These are phyloP conservation scores for Candida sp. DNA, from an alignment of 1,139 yeast genomes.

Conservation along the genomic window DNA sequence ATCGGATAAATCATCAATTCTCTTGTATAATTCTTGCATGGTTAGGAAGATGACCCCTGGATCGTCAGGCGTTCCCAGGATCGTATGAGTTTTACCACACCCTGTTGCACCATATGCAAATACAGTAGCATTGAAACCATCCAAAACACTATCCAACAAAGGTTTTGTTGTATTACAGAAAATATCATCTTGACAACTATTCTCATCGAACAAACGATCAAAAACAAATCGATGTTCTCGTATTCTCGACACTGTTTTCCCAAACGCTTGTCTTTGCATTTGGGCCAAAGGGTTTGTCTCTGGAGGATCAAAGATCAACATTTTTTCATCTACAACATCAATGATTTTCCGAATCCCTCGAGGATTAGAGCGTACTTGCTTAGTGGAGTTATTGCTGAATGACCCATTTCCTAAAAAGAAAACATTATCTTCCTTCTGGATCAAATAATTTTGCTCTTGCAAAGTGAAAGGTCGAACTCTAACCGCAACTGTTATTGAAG, in stretches of 20 bases:
- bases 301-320: slow-evolving; percentile 89
- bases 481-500: slow-evolving; percentile 76
- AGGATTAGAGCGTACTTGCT: slow-evolving; percentile 22
- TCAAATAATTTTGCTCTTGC: slow-evolving; percentile 47
- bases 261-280: slow-evolving; percentile 59
- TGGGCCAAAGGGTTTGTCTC: slow-evolving; percentile 64
- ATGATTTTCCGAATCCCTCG: slow-evolving; percentile 68
- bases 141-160: slow-evolving; percentile 68
- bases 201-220: slow-evolving; percentile 71
- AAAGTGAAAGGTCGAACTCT: slow-evolving; percentile 83
- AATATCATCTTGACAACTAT: slow-evolving; percentile 63
- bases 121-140: slow-evolving; percentile 86
- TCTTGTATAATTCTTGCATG: slow-evolving; percentile 68
- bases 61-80: slow-evolving; percentile 65
- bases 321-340: slow-evolving; percentile 81
- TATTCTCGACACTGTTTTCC: slow-evolving; percentile 46
- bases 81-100: slow-evolving; percentile 96
- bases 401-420: slow-evolving; percentile 61
- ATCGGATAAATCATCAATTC: slow-evolving; percentile 54
- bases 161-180: slow-evolving; percentile 68
- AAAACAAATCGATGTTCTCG: slow-evolving; percentile 81
- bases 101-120: slow-evolving; percentile 94
- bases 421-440: slow-evolving; percentile 29
- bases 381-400: slow-evolving; percentile 18
- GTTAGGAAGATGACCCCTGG: slow-evolving; percentile 86